phyloP scores from a whole-genome alignment of 1,139 yeast genomes.

The Scheffersomyces quercinus region DNA sequence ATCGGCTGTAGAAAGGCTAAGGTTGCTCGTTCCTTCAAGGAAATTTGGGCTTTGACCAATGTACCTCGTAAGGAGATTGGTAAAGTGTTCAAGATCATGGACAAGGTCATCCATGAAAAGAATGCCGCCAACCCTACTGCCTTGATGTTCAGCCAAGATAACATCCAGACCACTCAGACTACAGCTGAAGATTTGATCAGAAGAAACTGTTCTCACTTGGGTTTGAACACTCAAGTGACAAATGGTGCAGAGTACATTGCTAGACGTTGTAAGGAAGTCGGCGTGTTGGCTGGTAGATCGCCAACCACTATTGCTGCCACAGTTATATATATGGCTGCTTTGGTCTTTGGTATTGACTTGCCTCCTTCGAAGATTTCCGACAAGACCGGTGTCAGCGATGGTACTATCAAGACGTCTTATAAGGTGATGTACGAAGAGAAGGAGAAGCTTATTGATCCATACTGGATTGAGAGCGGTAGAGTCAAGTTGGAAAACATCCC shows the following conservation, averaged over 20 bases:
- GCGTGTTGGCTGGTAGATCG: slow-evolving; percentile 94
- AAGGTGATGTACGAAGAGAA: slow-evolving; percentile 75
- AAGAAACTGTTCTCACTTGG: slow-evolving; percentile 94
- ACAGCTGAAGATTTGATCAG: slow-evolving; percentile 93
- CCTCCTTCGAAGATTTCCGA: slow-evolving; percentile 85
- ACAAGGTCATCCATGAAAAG: slow-evolving; percentile 70
- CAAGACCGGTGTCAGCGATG: slow-evolving; percentile 96
- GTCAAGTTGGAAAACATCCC: slow-evolving; percentile 66
- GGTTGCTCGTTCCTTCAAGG: slow-evolving; percentile 94
- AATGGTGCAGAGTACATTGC: slow-evolving; percentile 95
- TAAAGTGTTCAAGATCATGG: slow-evolving; percentile 79
- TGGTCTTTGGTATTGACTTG: slow-evolving; percentile 69
- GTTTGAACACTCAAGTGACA: slow-evolving; percentile 79
- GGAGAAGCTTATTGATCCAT: slow-evolving; percentile 75
- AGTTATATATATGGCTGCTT: slow-evolving; percentile 89
- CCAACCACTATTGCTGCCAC: slow-evolving; percentile 98
- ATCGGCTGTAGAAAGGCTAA: slow-evolving; percentile 94
- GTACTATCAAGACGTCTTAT: slow-evolving; percentile 92
- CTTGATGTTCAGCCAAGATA: slow-evolving; percentile 46
- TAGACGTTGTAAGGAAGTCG: slow-evolving; percentile 82
- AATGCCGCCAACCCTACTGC: slow-evolving; percentile 47
- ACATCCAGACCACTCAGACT: slow-evolving; percentile 82
- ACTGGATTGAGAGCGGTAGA: slow-evolving; percentile 73
- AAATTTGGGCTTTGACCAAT: slow-evolving; percentile 91
- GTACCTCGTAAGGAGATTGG: slow-evolving; percentile 96